Base-by-base conservation (phyloP, 2,329 filamentous ascomycete genomes). In the Xylaria sp. region DNA sequence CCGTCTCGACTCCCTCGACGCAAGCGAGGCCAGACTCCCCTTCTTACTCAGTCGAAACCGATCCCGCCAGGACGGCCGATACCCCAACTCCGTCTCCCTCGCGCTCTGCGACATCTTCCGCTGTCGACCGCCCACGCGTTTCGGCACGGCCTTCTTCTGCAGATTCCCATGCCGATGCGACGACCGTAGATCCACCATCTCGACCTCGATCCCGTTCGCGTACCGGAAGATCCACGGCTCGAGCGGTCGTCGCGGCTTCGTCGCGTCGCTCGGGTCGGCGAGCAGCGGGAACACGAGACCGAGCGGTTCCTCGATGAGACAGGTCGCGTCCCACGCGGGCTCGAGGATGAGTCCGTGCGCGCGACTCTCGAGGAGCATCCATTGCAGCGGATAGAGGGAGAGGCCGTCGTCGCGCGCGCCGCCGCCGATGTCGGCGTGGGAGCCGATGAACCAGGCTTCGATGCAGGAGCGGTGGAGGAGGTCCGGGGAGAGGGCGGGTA, bases 401-500 rank as follows among this genome's bases (percentile, higher is more conserved):
- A 76, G 63, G 2, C 75, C 75, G 55, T 75, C 74, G 3, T 74
- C 67, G 30, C 63, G 64, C 2, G 71, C 63, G 1, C 71, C 69
- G 2, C 75, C 75, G 3, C 74, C 73, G 30, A 78, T 68, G 52
- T 78, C 75, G 5, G 63, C 65, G 55, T 76, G 71, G 1, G 66
- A 70, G 3, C 75, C 75, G 2, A 74, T 70, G 60, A 77, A 78
- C 73, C 73, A 75, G 1, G 75, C 74, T 60, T 77, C 71, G 6
- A 76, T 56, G 6, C 73, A 66, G 9, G 68, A 74, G 46, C 58
- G 61, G 64, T 61, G 46, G 37, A 52, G 61, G 62, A 65, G 55
- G 63, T 63, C 59, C 34, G 62, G 51, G 59, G 67, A 63, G 66
- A 59, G 30, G 62, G 64, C 54, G 37, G 57, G 52, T 73, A 73